Evolutionary conservation across 352 stramenopile species (phyloP), one percentile per base, ranked within the genome.

Genomic region (Globisporangium nagaii): DNA sequence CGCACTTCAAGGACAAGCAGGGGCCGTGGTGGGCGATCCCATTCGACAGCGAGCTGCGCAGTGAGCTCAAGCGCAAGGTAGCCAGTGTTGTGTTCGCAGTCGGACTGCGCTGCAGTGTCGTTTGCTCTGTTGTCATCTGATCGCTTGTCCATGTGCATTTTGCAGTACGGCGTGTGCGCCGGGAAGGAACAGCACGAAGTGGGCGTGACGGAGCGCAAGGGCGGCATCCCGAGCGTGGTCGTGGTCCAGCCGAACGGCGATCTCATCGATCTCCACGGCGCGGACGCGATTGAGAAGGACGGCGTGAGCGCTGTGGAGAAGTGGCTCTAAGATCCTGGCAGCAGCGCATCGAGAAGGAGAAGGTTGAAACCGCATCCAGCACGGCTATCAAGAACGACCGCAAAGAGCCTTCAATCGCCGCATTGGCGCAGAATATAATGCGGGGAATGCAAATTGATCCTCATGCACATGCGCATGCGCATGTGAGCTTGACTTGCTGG

Each of bases 31-130:
- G 81, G 75, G 75, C 80, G 65, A 74, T 89, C 37, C 75, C 82
- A 13, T 95, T 84, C 58, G 71, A 84, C 36, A 74, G 68, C 35
- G 52, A 73, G 12, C 63, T 84, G 15, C 82, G 81, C 43, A 71
- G 76, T 28, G 73, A 76, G 39, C 70, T 95, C 39, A 93, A 95
- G 73, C 78, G 79, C 43, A 85, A 86, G 72, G 78, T 88, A 53
- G n/a, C n/a, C n/a, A n/a, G n/a, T n/a, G n/a, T n/a, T n/a, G n/a
- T n/a, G n/a, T n/a, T n/a, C n/a, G n/a, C n/a, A n/a, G n/a, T n/a
- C n/a, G n/a, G n/a, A n/a, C n/a, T n/a, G n/a, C n/a, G n/a, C n/a
- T n/a, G n/a, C n/a, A n/a, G n/a, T n/a, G n/a, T n/a, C n/a, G n/a
- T n/a, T n/a, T n/a, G n/a, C n/a, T n/a, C n/a, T n/a, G n/a, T 28